Evolutionary conservation across 768 basidiomycete species (phyloP).

Genomic region (Termitomyces titanicus): DNA sequence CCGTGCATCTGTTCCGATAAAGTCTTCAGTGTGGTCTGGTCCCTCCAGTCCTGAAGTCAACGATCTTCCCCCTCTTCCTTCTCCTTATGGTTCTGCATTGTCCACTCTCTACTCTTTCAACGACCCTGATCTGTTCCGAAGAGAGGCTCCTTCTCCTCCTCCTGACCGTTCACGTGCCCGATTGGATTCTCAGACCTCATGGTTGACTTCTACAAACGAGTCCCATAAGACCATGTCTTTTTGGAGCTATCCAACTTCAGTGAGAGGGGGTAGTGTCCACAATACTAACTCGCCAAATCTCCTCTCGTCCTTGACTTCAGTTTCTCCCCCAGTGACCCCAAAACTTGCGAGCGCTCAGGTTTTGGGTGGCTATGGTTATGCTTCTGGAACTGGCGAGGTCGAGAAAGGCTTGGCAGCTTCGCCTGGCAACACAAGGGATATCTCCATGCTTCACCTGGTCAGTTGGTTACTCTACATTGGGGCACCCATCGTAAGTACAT

Average conservation of each 20-base stretch:
- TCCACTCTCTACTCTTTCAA: slow-evolving; percentile 33
- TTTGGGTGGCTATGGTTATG: slow-evolving; percentile 66
- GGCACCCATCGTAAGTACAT: slow-evolving; percentile 59
- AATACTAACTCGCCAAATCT: slow-evolving; percentile 39
- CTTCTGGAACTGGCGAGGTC: slow-evolving; percentile 37
- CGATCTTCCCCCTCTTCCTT: slow-evolving; percentile 61
- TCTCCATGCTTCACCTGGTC: slow-evolving; percentile 50
- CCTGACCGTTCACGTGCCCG: slow-evolving; percentile 42
- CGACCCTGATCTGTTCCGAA: slow-evolving; percentile 65
- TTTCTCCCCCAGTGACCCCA: slow-evolving; percentile 48
- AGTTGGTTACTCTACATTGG: slow-evolving; percentile 69
- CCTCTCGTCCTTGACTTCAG: slow-evolving; percentile 35
- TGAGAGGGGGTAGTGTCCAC: slow-evolving; percentile 27
- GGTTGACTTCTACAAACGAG: slow-evolving; percentile 64
- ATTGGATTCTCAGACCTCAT: slow-evolving; percentile 66
- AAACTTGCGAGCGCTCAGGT: slow-evolving; percentile 57
- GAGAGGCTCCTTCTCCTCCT: slow-evolving; percentile 39
- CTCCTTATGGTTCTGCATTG: slow-evolving; percentile 49
- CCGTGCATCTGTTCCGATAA: slow-evolving; percentile 43
- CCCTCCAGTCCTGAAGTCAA: slow-evolving; percentile 38
- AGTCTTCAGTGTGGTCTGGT: slow-evolving; percentile 65
- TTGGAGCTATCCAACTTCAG: slow-evolving; percentile 66
- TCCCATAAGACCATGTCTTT: slow-evolving; percentile 56
- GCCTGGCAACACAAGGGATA: slow-evolving; percentile 46
- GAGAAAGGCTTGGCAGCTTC: slow-evolving; percentile 52